Percentiles rank a stretch among this genome's conserved stretches.
phyloP scores from a whole-genome alignment of 116 monocot species.

The Dioscorea cayenensis region DNA sequence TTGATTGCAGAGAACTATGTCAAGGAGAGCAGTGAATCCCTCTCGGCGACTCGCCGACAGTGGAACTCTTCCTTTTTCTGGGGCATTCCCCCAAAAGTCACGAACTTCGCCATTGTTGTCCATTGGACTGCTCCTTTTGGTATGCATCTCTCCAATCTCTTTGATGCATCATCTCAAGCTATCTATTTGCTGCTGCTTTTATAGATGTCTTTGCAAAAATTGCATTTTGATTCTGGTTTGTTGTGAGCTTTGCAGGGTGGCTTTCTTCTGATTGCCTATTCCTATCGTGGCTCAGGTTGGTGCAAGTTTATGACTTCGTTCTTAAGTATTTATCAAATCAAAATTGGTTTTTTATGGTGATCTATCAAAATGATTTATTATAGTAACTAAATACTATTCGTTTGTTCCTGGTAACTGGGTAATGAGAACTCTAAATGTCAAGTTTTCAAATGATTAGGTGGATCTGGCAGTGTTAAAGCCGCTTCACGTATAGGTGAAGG shows the following conservation, averaged over 20 bases:
- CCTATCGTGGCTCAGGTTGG: constrained; percentile 4
- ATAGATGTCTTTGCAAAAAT: background rate
- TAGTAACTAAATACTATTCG: too few species aligned
- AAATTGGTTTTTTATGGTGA: background rate
- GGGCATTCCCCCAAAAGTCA: constrained; percentile 29
- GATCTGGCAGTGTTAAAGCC: background rate
- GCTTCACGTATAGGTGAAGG: background rate
- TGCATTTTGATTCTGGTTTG: constrained; percentile 3
- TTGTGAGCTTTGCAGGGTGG: constrained; percentile 35
- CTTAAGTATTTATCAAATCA: background rate
- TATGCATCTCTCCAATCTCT: background rate
- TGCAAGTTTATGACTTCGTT: background rate
- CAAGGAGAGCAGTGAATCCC: constrained; percentile 27
- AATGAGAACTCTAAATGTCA: background rate
- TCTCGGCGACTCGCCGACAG: constrained; percentile 18
- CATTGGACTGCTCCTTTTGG: constrained; percentile 13
- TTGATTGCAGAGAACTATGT: constrained; percentile 15
- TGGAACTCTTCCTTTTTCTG: constrained; percentile 15
- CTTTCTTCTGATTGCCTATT: constrained; percentile 52
- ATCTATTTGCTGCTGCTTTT: background rate
- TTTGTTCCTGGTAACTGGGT: too few species aligned
- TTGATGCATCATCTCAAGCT: background rate
- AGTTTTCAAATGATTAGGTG: background rate
- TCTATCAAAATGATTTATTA: too few species aligned
- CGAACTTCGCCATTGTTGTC: constrained; percentile 34